Base-by-base conservation (phyloP, 495 filamentous ascomycete species). In the Bathelium albidoporum region DNA sequence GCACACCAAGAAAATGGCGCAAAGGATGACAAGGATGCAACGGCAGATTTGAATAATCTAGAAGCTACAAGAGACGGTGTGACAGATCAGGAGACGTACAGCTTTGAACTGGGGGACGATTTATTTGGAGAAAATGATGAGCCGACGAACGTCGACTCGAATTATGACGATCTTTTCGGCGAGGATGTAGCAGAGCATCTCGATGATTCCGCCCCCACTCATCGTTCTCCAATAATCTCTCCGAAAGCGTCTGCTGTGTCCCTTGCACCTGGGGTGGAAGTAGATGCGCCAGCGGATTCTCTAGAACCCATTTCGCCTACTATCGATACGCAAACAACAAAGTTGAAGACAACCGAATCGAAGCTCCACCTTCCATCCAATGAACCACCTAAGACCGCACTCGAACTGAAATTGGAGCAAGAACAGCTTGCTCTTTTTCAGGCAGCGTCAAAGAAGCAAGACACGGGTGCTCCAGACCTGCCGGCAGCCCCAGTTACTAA, bases 401-500 rank as follows among this genome's bases (percentile, higher is more conserved):
- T 32, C 55, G 58, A 61, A 62, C 20, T 62, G 41, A n/a, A 67
- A 64, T 58, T 59, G 28, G 45, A 60, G 28, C 61, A 59, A 12
- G 69, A 73, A 32, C 68, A 73, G 59, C 59, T 39, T 26, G 43
- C 39, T 7, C 43, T 76, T 20, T 74, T 74, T 55, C 55, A 28
- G 59, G 34, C 64, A 52, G 60, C 69, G 52, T 32, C 59, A 10
- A 18, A 61, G 2, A 61, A 59, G 45, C 41, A 67, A 61, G 59
- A 65, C 69, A 29, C 65, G 66, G 76, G 74, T 3, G 73, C 71
- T 24, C 77, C 80, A 52, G 70, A 78, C 43, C 71, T 78, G 9
- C 84, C 83, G 22, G 77, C 84, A 28, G 78, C 84, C 20, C 81
- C 85, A 2, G 81, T 89, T 73, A 85, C 82, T 59, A 72, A 82